Evolutionary conservation across 2,329 filamentous ascomycete species (phyloP), one percentile per base, ranked within the genome.

Genomic region (Dactylellina parvicollis): DNA sequence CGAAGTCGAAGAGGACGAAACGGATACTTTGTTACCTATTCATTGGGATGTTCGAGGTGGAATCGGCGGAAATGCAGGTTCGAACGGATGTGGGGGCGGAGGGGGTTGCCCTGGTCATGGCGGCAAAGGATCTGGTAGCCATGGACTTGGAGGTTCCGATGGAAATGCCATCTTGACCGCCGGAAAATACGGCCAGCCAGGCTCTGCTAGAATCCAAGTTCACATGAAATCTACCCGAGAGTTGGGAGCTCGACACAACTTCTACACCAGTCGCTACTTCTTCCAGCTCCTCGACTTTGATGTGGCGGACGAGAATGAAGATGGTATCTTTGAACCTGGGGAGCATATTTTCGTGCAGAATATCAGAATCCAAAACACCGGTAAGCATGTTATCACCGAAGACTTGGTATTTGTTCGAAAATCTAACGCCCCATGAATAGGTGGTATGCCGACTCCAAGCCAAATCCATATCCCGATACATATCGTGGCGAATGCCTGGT

Each of bases 11-110:
- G 59, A 64, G 32, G 49, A 64, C 10, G 59, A 64, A n/a, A 64
- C n/a, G 46, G 59, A 64, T n/a, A 42, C 49, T 12, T 14, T 64
- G 2, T n/a, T 64, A 34, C 59, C 59, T 2, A 64, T 64, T 16
- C 59, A 64, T 10, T 64, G 59, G 59, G 59, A 64, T 46, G 59
- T 64, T 20, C 20, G 59, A 18, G 59, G 59, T n/a, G 59, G 59
- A 1, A 42, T 32, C 20, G 59, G 59, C 1, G 59, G 59, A 2
- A 32, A 46, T 2, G 34, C 59, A 9, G 59, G 59, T 10, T 18
- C 22, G 1, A 64, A 64, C 46, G 59, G 59, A 8, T n/a, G 1
- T 7, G 59, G 59, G 7, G 59, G 59, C 1, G n/a, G 10, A 16
- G 59, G 59, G 12, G 59, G 59, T 1, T 10, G 30, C 12, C 30